Conservation (phyloP, 2,329 filamentous ascomycete species). For the Colletotrichum costaricense region DNA sequence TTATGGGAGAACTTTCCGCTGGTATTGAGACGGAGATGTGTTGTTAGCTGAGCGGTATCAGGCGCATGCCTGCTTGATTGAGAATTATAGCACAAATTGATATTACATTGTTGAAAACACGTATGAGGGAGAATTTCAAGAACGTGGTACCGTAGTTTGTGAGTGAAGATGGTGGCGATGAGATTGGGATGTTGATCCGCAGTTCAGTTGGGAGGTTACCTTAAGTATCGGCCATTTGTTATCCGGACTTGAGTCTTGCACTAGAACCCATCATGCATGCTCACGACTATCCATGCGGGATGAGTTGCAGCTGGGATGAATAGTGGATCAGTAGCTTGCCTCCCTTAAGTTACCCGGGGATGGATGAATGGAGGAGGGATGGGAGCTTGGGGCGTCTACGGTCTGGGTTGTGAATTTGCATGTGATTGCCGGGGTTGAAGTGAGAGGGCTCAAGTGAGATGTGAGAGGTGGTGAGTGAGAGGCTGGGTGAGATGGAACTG, state of each 20-base stretch:
- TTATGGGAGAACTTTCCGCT: not conserved
- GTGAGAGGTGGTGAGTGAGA: not conserved
- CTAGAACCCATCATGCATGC: not conserved
- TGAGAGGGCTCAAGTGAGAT: not conserved
- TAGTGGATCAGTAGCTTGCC: not conserved
- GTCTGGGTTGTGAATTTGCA: slow-evolving; percentile 14
- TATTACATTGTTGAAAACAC: not conserved
- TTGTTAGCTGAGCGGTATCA: not conserved
- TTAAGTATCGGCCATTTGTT: not conserved
- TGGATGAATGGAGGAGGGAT: too few relatives aligned
- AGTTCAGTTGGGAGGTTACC: too few relatives aligned
- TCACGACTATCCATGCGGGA: not conserved
- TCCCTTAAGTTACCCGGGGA: not conserved
- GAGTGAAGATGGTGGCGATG: not conserved
- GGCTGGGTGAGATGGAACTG: not conserved
- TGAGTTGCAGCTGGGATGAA: not conserved
- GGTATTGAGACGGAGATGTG: not conserved
- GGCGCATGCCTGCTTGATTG: not conserved
- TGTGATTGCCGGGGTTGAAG: slow-evolving; percentile 25
- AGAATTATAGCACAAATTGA: not conserved
- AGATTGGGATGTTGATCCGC: too few relatives aligned
- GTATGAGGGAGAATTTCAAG: not conserved
- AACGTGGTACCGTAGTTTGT: not conserved
- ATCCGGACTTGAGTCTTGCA: not conserved
- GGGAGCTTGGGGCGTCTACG: not conserved